Evolutionary conservation across 805 yeast species (phyloP), one percentile per base, ranked within the genome.

Genomic region (Isabelozyma pseudorhagii): DNA sequence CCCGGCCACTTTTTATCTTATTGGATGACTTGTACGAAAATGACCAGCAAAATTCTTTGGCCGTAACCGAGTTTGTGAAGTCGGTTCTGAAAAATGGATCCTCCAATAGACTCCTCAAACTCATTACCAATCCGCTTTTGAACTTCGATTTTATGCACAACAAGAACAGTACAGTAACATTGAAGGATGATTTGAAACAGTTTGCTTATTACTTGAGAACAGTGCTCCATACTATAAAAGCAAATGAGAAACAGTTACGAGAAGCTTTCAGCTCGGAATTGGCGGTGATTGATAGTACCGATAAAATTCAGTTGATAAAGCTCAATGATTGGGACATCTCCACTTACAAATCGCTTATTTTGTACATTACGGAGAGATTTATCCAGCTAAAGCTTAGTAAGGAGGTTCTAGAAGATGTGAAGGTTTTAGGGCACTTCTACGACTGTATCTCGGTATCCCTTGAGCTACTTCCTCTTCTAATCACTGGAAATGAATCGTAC

Each of bases 1-100:
- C 77, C 6, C 74, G 85, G 53, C 94, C 96, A 0, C 63, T 90
- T 5, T 81, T 83, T 51, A 61, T 89, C 0, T 68, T 89, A 14
- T 63, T 92, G 34, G 97, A 91, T 60, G 86, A 82, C 40, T 62
- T 87, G 17, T 64, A 65, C 43, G 72, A 69, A 44, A 64, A 68
- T 5, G 77, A 74, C 41, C 72, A 71, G 9, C 75, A 80, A 7
- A 67, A 74, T 40, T 69, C 71, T 40, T 57, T 77, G 5, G 61
- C 71, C 8, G 77, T 79, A 0, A 66, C 74, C 1, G 73, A 77
- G 46, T 84, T 88, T 81, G 62, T 85, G 3, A 57, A 67, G 28
- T 66, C 69, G 2, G 64, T 73, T 6, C 49, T 79, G 2, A 67
- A 72, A 42, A 69, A 77, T 27, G 91, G 91, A 0, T 74, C 85